phyloP scores from a whole-genome alignment of 768 basidiomycete species.

The Trametes gibbosa region DNA sequence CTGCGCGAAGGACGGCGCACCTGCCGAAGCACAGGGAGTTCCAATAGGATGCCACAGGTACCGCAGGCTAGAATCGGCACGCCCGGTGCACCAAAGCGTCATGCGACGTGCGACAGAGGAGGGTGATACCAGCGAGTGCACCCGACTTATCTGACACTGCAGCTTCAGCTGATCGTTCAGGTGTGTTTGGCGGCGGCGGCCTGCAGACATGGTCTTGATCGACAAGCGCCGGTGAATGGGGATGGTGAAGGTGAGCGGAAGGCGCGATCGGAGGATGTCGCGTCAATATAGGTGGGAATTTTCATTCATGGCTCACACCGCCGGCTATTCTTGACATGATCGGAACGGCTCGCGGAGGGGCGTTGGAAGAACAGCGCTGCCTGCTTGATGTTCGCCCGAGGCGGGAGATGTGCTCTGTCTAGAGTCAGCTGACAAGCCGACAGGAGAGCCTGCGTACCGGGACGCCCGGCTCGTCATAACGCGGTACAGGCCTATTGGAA shows the following conservation, averaged over 20 bases:
- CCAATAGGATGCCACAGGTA: conserved; percentile 10
- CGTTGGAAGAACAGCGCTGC: conserved; percentile 5
- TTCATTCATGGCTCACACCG: not conserved
- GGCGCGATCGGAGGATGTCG: conserved; percentile 12
- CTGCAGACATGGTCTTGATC: not conserved
- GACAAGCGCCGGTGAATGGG: not conserved
- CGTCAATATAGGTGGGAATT: conserved; percentile 10
- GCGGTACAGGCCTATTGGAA: conserved; percentile 4
- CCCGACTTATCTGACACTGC: not conserved
- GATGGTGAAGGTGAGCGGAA: too few species aligned
- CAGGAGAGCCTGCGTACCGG: conserved; percentile 1
- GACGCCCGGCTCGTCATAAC: conserved; percentile 2
- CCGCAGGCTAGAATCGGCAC: conserved; percentile 10
- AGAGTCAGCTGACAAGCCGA: conserved; percentile 8
- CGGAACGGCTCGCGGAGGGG: conserved; percentile 8
- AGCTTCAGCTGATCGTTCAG: not conserved
- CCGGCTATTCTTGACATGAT: conserved; percentile 9
- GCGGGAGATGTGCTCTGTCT: not conserved
- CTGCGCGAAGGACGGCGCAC: not conserved
- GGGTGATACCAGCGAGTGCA: not conserved
- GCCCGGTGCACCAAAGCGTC: conserved; percentile 1
- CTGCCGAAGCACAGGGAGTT: conserved; percentile 10
- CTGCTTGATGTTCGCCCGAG: conserved; percentile 1
- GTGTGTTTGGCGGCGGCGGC: not conserved
- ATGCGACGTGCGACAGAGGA: not conserved